Evolutionary conservation across 176 grass and related monocot species (phyloP).

Genomic region (Leersia perrieri): DNA sequence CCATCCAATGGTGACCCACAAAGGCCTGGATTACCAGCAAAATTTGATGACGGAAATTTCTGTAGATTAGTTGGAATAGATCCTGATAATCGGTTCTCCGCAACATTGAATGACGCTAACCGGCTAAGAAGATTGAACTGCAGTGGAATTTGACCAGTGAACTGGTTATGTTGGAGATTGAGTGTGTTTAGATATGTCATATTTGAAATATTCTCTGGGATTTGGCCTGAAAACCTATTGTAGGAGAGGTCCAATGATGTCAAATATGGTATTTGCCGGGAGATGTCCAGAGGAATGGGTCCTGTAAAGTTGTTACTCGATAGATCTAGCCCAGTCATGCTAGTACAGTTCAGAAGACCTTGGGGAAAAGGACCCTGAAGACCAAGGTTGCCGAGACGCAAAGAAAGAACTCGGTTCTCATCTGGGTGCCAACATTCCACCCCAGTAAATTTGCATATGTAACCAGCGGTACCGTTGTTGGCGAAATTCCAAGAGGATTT

Average conservation of each 20-base stretch:
- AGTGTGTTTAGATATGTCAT: slow-evolving; percentile 62
- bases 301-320: slow-evolving; percentile 65
- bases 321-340: slow-evolving; percentile 72
- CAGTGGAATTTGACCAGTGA: slow-evolving; percentile 49
- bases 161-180: slow-evolving; percentile 68
- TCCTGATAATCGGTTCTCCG: slow-evolving; percentile 46
- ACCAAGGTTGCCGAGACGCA: slow-evolving; percentile 68
- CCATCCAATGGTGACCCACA: slow-evolving; percentile 35
- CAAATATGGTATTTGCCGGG: slow-evolving; percentile 37
- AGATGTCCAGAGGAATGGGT: slow-evolving; percentile 60
- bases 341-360: slow-evolving; percentile 64
- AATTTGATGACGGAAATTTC: not conserved
- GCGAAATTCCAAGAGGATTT: slow-evolving; percentile 54
- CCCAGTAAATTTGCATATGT: slow-evolving; percentile 60
- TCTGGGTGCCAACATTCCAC: slow-evolving; percentile 87
- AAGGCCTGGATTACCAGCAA: slow-evolving; percentile 42
- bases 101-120: slow-evolving; percentile 38
- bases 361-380: slow-evolving; percentile 62
- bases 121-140: slow-evolving; percentile 41
- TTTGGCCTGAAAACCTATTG: slow-evolving; percentile 56
- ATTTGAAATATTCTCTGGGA: slow-evolving; percentile 44
- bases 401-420: slow-evolving; percentile 63
- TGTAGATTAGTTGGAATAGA: not conserved
- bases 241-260: slow-evolving; percentile 67
- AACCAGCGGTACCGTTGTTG: slow-evolving; percentile 19